Percentiles rank a stretch among this genome's conserved stretches.
Evolutionary conservation across 345 rosid genomes (phyloP).

Genomic region (Citrus inodora): DNA sequence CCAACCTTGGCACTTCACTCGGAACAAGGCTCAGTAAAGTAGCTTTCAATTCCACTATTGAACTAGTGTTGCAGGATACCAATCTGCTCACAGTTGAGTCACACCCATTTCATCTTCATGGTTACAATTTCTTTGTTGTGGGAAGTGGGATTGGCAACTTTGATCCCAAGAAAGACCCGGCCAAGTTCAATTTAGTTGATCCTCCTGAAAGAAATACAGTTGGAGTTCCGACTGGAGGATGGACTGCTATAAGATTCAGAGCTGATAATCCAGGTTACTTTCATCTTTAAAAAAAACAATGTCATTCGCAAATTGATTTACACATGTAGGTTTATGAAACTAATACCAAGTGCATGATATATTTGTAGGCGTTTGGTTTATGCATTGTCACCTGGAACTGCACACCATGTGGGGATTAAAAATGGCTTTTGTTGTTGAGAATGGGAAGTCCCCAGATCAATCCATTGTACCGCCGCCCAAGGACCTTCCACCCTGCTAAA

Average conservation of each 20-base stretch:
- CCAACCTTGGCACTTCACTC: constrained; percentile 19
- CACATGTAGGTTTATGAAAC: background rate
- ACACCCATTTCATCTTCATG: constrained; percentile 27
- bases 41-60: constrained; percentile 27
- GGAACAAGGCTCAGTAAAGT: constrained; percentile 28
- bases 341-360: background rate
- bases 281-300: background rate
- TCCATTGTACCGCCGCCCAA: constrained; percentile 45
- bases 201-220: constrained; percentile 27
- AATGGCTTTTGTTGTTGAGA: constrained; percentile 54
- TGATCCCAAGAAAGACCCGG: constrained; percentile 15
- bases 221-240: constrained; percentile 27
- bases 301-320: background rate
- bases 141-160: constrained; percentile 24
- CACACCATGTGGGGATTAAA: constrained; percentile 59
- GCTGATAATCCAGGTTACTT: constrained; percentile 22
- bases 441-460: constrained; percentile 41
- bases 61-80: constrained; percentile 27
- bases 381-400: constrained; percentile 41
- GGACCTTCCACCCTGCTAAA: constrained; percentile 50
- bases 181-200: constrained; percentile 18
- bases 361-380: constrained; percentile 48
- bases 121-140: constrained; percentile 26
- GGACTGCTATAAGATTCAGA: constrained; percentile 24
- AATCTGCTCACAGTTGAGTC: constrained; percentile 26